A percentile compares a stretch with the other conserved stretches of the same genome.
Evolutionary conservation across 257 asterid genomes (phyloP).

Genomic region (Capsicum chinense): DNA sequence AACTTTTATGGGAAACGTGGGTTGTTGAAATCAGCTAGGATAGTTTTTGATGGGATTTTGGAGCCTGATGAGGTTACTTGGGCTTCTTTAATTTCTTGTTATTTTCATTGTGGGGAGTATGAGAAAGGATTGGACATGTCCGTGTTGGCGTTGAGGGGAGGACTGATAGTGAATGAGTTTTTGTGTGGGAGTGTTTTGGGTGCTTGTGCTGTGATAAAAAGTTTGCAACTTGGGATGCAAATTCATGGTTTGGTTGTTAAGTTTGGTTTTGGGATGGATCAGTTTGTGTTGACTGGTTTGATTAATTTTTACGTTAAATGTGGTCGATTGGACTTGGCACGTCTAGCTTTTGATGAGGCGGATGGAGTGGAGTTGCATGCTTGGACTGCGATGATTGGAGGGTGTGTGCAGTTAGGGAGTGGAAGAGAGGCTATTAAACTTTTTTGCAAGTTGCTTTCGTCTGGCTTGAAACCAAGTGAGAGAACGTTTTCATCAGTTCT

Average conservation of each 20-base stretch:
- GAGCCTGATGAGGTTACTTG: conserved; percentile 66
- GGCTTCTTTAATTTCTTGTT: conserved; percentile 66
- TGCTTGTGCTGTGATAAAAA: conserved; percentile 63
- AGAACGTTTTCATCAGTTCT: conserved; percentile 64
- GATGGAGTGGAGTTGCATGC: conserved; percentile 57
- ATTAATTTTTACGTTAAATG: conserved; percentile 79
- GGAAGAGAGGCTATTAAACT: conserved; percentile 53
- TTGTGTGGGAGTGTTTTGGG: conserved; percentile 59
- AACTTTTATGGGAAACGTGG: conserved; percentile 84
- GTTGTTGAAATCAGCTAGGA: conserved; percentile 55
- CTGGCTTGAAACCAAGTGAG: conserved; percentile 64
- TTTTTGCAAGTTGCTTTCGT: conserved; percentile 52
- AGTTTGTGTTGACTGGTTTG: conserved; percentile 61
- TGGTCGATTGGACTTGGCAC: conserved; percentile 58
- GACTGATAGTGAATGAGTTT: conserved; percentile 64
- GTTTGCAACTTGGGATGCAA: conserved; percentile 60
- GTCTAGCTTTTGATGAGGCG: conserved; percentile 55
- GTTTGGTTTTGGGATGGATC: conserved; percentile 58
- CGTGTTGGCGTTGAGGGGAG: conserved; percentile 53
- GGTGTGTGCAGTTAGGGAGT: conserved; percentile 59
- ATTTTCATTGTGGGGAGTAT: conserved; percentile 58
- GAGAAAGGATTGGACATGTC: conserved; percentile 63
- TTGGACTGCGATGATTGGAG: conserved; percentile 87
- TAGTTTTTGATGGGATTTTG: conserved; percentile 56
- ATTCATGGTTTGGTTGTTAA: conserved; percentile 62